phyloP scores from a whole-genome alignment of 805 yeast genomes.

The Candida sithepensis region DNA sequence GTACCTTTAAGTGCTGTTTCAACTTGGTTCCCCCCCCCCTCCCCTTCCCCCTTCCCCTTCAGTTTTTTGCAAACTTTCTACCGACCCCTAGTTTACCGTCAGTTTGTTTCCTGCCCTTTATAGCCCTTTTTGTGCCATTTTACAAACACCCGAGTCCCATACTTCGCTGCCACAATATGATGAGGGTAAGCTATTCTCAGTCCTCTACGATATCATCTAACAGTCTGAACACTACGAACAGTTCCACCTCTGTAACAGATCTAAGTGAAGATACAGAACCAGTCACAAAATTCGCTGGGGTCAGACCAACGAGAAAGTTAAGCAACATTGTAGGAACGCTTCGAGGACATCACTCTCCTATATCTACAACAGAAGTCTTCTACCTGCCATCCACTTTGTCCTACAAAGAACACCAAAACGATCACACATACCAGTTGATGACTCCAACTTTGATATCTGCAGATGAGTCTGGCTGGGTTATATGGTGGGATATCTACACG shows the following conservation, averaged over 20 bases:
- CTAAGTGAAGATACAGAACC: neutral
- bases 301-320: slow-evolving; percentile 1
- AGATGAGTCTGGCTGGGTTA: slow-evolving; percentile 60
- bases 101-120: too few relatives aligned
- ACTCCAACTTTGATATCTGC: slow-evolving; percentile 45
- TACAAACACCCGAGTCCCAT: too few relatives aligned
- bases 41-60: too few relatives aligned
- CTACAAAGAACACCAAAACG: neutral
- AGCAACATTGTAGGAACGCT: slow-evolving; percentile 14
- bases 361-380: slow-evolving; percentile 11
- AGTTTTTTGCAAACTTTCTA: too few relatives aligned
- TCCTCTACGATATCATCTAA: neutral
- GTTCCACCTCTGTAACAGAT: neutral
- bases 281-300: neutral
- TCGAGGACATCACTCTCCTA: slow-evolving; percentile 10
- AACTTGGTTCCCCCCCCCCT: too few relatives aligned
- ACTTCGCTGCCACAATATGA: too few relatives aligned
- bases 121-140: too few relatives aligned
- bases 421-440: slow-evolving; percentile 18
- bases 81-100: too few relatives aligned
- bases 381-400: slow-evolving; percentile 18
- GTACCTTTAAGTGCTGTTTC: too few relatives aligned
- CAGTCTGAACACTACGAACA: neutral
- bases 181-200: neutral
- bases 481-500: slow-evolving; percentile 61